Percentiles rank a stretch among this genome's conserved stretches.
Evolutionary conservation across 2,329 filamentous ascomycete genomes (phyloP).

Genomic region (Blastomyces percursus): DNA sequence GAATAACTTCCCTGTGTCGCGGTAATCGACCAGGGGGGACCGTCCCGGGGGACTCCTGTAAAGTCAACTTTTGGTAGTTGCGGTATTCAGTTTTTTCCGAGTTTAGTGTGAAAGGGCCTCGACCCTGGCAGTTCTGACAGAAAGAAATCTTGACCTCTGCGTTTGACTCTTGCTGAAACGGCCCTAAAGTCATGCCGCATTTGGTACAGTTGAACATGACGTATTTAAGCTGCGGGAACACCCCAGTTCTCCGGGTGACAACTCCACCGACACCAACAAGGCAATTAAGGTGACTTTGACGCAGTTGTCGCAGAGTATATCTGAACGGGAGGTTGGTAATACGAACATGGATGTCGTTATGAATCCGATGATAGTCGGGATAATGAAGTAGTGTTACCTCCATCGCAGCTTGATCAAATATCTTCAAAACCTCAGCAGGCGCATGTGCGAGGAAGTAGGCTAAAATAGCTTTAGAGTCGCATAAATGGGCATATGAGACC

Average conservation of each 20-base stretch:
- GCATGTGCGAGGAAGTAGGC: slow-evolving; percentile 96
- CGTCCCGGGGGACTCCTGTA: slow-evolving; percentile 94
- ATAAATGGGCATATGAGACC: slow-evolving; percentile 88
- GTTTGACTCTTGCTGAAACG: slow-evolving; percentile 95
- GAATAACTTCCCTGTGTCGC: slow-evolving; percentile 83
- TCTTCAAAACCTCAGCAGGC: slow-evolving; percentile 84
- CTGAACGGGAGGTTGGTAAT: slow-evolving; percentile 90
- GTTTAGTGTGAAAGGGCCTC: slow-evolving; percentile 89
- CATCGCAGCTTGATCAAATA: slow-evolving; percentile 95
- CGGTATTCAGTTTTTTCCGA: slow-evolving; percentile 97
- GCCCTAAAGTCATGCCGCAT: slow-evolving; percentile 81
- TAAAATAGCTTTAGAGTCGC: slow-evolving; percentile 80
- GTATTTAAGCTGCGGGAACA: slow-evolving; percentile 96
- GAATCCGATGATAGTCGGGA: slow-evolving; percentile 93
- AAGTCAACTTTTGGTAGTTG: slow-evolving; percentile 95
- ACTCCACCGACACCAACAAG: slow-evolving; percentile 89
- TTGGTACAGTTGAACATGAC: slow-evolving; percentile 97
- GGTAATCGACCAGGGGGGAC: slow-evolving; percentile 92
- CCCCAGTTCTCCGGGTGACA: slow-evolving; percentile 83
- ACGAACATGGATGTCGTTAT: slow-evolving; percentile 93
- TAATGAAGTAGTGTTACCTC: slow-evolving; percentile 94
- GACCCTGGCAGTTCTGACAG: slow-evolving; percentile 92
- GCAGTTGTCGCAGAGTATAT: slow-evolving; percentile 88
- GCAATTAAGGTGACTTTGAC: slow-evolving; percentile 92
- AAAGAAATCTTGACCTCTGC: slow-evolving; percentile 93